Base-by-base conservation (phyloP, 805 yeast genomes). In the Ogataea paraovalis region DNA sequence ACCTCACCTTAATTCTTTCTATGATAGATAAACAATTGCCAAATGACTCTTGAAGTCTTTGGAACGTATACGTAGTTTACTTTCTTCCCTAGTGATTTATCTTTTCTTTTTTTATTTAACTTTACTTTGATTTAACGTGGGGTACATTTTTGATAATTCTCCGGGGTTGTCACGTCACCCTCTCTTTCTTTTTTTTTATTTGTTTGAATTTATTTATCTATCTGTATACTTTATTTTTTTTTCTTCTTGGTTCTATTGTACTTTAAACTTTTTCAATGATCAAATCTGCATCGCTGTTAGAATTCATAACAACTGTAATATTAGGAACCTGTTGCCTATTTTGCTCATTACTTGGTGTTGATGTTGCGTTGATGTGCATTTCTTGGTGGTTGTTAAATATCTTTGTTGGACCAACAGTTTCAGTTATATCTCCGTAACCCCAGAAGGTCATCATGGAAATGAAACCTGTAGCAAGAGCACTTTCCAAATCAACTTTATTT, bases 361-460 rank as follows among this genome's bases (percentile, higher is more conserved):
- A 41, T n/a, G n/a, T n/a, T n/a, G 36, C 39, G 12, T 37, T 16
- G 13, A 25, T 10, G 28, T 25, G 28, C 28, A 25, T 10, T 10
- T 25, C 28, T 38, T 39, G 36, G 50, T n/a, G n/a, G n/a, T n/a
- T n/a, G 43, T 51, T 53, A 38, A 48, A 45, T 39, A 53, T 50
- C 37, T 48, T 47, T 7, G 81, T 75, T 22, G 83, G 83, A 16
- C 83, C 83, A 41, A 73, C 68, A 22, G 83, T 76, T 45, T 71
- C 74, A 14, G 82, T 76, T 50, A 66, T 66, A 58, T 71, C 78
- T 44, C 82, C 82, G 43, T 70, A 60, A 20, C 81, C 80, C 87
- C 87, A 82, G 62, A 80, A 82, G n/a, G 85, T 78, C 66, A 78
- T 68, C 82, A 82, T 80, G 18, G 84, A 72, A 45, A 79, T 63